Evolutionary conservation across 345 rosid species (phyloP).

Genomic region (Populus pruinosa): DNA sequence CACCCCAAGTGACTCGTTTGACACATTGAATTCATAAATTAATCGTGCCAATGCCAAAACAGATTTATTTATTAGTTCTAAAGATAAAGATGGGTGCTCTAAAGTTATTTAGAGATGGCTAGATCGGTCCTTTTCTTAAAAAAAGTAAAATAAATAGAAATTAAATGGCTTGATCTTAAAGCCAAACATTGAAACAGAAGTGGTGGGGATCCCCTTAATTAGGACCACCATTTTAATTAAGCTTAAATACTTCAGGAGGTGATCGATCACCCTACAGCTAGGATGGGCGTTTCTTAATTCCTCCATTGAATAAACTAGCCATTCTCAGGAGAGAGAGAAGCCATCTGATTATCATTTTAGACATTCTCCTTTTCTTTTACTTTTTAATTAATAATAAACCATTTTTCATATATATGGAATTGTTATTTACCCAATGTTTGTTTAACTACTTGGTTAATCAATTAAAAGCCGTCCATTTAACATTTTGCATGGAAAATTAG

Average conservation of each 20-base stretch:
- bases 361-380: no score
- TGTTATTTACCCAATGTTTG: neutral
- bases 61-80: neutral
- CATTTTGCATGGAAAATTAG: no score
- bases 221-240: neutral
- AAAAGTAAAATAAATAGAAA: neutral
- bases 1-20: neutral
- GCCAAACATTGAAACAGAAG: neutral
- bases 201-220: neutral
- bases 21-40: neutral
- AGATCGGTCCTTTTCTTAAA: neutral
- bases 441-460: neutral
- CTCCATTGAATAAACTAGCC: neutral
- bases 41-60: neutral
- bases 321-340: neutral
- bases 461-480: no score
- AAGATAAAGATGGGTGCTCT: neutral
- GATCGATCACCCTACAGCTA: neutral
- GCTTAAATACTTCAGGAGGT: neutral
- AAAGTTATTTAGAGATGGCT: neutral
- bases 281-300: neutral
- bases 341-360: neutral
- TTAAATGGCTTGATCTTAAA: conserved; percentile 9
- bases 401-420: neutral
- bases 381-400: neutral